Percentiles rank a stretch among this genome's conserved stretches.
These are phyloP conservation scores for Moesziomyces parantarcticus DNA, from an alignment of 1,284 basidiomycete species.

Conservation along the genomic window DNA sequence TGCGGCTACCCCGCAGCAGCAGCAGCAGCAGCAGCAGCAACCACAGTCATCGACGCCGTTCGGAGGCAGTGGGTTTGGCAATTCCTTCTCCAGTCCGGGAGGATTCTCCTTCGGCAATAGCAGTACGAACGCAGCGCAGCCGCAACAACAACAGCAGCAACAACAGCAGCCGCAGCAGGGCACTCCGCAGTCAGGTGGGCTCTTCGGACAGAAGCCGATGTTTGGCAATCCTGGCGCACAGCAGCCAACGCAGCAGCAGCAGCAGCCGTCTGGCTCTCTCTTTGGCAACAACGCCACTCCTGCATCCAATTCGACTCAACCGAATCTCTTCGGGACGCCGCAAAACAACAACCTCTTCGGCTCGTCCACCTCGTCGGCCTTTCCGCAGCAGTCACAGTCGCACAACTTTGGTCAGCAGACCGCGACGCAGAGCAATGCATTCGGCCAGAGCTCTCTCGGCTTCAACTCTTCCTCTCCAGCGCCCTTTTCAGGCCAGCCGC, in stretches of 20 bases:
- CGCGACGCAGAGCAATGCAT: conserved; percentile 11
- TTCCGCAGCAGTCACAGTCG: conserved; percentile 20
- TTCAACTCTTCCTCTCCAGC: conserved; percentile 29
- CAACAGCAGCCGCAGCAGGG: conserved; percentile 30
- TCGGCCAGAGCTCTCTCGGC: conserved; percentile 18
- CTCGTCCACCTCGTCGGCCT: conserved; percentile 13
- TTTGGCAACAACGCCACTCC: conserved; percentile 20
- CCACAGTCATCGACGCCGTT: conserved; percentile 37
- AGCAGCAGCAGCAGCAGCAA: conserved; percentile 28
- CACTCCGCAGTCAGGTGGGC: conserved; percentile 16
- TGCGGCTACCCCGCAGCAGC: conserved; percentile 25
- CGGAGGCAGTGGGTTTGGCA: conserved; percentile 29
- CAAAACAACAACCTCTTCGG: conserved; percentile 35
- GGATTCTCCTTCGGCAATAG: conserved; percentile 41
- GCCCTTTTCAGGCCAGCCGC: conserved; percentile 21
- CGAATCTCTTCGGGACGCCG: conserved; percentile 27
- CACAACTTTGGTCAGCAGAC: conserved; percentile 18
- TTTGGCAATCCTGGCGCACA: conserved; percentile 43
- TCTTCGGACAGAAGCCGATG: conserved; percentile 47
- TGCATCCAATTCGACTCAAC: conserved; percentile 18
- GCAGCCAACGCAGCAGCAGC: conserved; percentile 19
- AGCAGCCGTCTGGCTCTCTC: conserved; percentile 21
- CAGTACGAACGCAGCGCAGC: conserved; percentile 9
- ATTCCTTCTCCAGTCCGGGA: conserved; percentile 29
- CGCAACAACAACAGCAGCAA: conserved; percentile 18